A percentile compares a stretch with the other conserved stretches of the same genome.
Evolutionary conservation across 1,139 yeast genomes (phyloP).

Genomic region (Hanseniaspora uvarum): DNA sequence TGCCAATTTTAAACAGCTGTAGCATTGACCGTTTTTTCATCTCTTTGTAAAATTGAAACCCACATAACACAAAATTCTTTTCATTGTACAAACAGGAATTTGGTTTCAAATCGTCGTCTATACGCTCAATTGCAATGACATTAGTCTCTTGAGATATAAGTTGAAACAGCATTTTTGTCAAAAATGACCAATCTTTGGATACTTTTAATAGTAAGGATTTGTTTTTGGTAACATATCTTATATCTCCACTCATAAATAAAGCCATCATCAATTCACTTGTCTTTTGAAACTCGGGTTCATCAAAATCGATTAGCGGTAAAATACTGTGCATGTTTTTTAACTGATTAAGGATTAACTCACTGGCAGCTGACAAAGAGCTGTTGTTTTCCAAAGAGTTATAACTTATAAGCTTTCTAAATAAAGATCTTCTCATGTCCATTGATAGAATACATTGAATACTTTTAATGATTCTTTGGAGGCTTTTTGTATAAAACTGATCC

Average conservation of each 20-base stretch:
- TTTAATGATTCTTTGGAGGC: conserved; percentile 24
- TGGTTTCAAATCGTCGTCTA: conserved; percentile 22
- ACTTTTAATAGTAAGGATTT: conserved; percentile 6
- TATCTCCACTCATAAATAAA: conserved; percentile 1
- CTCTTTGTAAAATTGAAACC: conserved; percentile 30
- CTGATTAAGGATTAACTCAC: conserved; percentile 19
- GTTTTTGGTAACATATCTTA: not conserved
- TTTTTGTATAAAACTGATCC: conserved; percentile 19
- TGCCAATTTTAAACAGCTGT: conserved; percentile 26
- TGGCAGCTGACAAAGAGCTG: conserved; percentile 19
- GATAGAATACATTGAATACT: conserved; percentile 22
- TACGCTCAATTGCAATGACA: conserved; percentile 20
- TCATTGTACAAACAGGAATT: conserved; percentile 25
- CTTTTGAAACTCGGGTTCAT: not conserved
- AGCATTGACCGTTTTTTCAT: conserved; percentile 23
- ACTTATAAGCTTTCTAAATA: conserved; percentile 24
- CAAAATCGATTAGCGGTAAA: conserved; percentile 4
- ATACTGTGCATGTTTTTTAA: not conserved
- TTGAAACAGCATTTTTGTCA: conserved; percentile 22
- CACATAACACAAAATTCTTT: conserved; percentile 29
- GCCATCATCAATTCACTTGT: not conserved
- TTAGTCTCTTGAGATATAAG: conserved; percentile 25
- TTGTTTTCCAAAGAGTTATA: conserved; percentile 19
- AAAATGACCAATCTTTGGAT: conserved; percentile 21
- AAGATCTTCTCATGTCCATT: conserved; percentile 15